Conservation (phyloP, 257 asterid genomes). For the Ocimum tenuiflorum region DNA sequence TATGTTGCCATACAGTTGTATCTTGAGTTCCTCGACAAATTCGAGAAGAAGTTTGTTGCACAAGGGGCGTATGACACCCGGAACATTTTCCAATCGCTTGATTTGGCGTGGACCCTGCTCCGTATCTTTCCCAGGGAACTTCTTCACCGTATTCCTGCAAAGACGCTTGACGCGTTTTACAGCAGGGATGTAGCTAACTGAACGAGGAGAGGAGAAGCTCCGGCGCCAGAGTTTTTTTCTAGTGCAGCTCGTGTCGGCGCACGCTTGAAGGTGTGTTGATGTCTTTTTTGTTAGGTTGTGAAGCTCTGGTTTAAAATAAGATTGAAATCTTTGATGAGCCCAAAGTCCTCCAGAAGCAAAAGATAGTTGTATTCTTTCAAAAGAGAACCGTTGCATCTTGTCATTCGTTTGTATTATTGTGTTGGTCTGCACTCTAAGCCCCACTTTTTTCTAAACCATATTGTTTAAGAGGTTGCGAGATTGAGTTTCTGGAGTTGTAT, state of each 20-base stretch:
- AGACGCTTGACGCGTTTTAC: slow-evolving; percentile 76
- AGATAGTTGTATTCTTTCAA: slow-evolving; percentile 25
- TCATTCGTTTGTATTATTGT: slow-evolving; percentile 29
- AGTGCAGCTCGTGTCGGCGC: too few species aligned
- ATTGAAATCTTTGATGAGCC: slow-evolving; percentile 27
- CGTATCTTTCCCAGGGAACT: slow-evolving; percentile 93
- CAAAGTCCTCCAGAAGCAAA: slow-evolving; percentile 15
- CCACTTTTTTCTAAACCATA: neutral
- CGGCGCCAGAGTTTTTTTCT: slow-evolving; percentile 16
- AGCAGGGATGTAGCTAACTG: slow-evolving; percentile 72
- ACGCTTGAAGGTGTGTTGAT: neutral
- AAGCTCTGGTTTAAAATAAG: slow-evolving; percentile 32
- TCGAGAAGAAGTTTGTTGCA: slow-evolving; percentile 64
- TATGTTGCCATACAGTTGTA: slow-evolving; percentile 35
- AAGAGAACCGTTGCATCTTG: slow-evolving; percentile 21
- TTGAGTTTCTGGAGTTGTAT: neutral
- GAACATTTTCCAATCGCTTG: slow-evolving; percentile 78
- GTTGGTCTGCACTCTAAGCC: neutral
- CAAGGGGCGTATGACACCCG: slow-evolving; percentile 75
- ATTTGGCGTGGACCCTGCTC: slow-evolving; percentile 87
- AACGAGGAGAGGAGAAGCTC: slow-evolving; percentile 14
- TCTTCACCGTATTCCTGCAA: slow-evolving; percentile 90
- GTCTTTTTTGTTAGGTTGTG: slow-evolving; percentile 11
- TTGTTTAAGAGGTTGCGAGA: neutral
- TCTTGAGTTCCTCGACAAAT: slow-evolving; percentile 62